phyloP scores from a whole-genome alignment of 2,329 filamentous ascomycete species.

The Fusarium sp. region DNA sequence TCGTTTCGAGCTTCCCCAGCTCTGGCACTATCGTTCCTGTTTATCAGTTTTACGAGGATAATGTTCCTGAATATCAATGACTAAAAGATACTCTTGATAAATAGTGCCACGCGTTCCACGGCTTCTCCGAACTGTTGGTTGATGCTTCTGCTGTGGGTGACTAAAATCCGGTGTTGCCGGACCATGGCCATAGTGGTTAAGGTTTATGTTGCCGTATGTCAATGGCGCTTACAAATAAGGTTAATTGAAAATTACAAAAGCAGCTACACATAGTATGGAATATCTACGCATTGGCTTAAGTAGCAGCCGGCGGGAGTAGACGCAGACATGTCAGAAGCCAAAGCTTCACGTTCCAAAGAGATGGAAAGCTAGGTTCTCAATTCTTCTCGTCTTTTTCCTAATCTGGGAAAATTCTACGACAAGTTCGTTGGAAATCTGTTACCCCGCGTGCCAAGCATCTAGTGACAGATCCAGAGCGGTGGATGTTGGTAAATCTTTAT shows the following conservation, averaged over 20 bases:
- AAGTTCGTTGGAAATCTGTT: not conserved
- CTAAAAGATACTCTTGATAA: not conserved
- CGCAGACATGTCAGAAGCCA: not conserved
- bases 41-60: not conserved
- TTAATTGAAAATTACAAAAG: not conserved
- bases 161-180: not conserved
- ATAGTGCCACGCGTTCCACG: not conserved
- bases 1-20: not conserved
- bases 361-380: not conserved
- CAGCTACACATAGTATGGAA: not conserved
- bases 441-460: constrained; percentile 1
- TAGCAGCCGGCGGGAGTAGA: not conserved
- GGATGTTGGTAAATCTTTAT: constrained; percentile 4
- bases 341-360: not conserved
- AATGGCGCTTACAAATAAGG: not conserved
- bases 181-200: not conserved
- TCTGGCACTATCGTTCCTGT: not conserved
- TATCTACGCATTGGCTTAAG: not conserved
- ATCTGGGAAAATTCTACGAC: not conserved
- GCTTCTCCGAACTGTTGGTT: not conserved
- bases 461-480: not conserved
- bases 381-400: not conserved
- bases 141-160: not conserved
- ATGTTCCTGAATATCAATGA: not conserved
- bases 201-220: not conserved